Evolutionary conservation across 768 basidiomycete genomes (phyloP).

Genomic region (Xerocomellus intermedius): DNA sequence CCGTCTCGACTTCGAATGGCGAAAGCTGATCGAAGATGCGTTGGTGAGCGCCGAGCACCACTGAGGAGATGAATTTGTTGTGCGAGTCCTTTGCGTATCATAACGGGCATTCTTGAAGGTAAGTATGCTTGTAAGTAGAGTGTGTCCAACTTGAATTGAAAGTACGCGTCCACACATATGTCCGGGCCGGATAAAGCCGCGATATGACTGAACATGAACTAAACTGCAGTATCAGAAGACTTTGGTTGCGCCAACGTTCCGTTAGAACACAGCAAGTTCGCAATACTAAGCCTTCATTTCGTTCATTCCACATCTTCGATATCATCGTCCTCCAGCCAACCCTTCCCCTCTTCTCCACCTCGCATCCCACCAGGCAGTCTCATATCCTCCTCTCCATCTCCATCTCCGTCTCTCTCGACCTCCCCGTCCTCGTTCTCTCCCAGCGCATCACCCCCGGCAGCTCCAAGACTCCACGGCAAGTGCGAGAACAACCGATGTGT

Average conservation of each 20-base stretch:
- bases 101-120: constrained; percentile 5
- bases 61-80: background rate
- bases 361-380: constrained; percentile 27
- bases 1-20: background rate
- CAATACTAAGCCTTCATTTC: background rate
- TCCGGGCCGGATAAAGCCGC: constrained; percentile 1
- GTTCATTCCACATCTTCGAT: constrained; percentile 45
- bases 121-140: no score
- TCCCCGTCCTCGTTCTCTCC: constrained; percentile 32
- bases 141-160: background rate
- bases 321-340: constrained; percentile 60
- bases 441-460: constrained; percentile 16
- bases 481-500: constrained; percentile 53
- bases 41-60: background rate
- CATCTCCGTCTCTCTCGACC: constrained; percentile 24
- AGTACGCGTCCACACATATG: background rate
- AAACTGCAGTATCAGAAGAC: no score
- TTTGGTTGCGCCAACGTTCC: background rate
- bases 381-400: constrained; percentile 32
- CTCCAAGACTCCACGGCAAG: constrained; percentile 43
- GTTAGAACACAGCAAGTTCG: background rate
- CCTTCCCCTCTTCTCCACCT: constrained; percentile 33
- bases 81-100: constrained; percentile 1
- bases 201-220: background rate
- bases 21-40: background rate